Percentiles rank a stretch among this genome's conserved stretches.
phyloP scores from a whole-genome alignment of 164 flowering plant species.

The Chimonanthus salicifolius region DNA sequence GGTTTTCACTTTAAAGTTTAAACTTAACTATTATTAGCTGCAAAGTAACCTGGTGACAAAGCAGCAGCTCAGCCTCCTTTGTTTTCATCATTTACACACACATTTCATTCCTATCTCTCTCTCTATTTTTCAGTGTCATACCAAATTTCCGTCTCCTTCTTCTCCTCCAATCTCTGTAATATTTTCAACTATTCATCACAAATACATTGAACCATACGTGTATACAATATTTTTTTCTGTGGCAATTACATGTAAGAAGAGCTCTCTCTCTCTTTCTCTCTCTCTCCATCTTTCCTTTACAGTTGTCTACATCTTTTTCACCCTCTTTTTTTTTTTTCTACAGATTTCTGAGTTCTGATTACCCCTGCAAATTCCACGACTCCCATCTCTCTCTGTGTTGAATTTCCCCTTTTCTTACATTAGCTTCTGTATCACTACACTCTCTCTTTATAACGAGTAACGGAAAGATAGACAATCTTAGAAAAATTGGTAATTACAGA shows the following conservation, averaged over 20 bases:
- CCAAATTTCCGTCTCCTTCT: constrained; percentile 5
- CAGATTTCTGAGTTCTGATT: constrained; percentile 11
- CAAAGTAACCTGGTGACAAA: constrained; percentile 52
- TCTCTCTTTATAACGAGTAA: constrained; percentile 8
- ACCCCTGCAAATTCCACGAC: constrained; percentile 11
- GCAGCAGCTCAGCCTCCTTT: constrained; percentile 39
- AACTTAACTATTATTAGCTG: constrained; percentile 42
- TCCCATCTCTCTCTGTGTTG: constrained; percentile 9
- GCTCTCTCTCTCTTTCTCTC: constrained; percentile 4
- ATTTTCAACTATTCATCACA: background rate
- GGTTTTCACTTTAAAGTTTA: constrained; percentile 9
- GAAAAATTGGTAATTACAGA: background rate
- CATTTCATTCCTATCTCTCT: background rate
- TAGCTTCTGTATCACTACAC: constrained; percentile 10
- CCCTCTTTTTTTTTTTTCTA: constrained; percentile 15
- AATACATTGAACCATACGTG: too few species aligned
- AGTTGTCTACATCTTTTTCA: constrained; percentile 18
- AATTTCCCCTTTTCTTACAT: constrained; percentile 1
- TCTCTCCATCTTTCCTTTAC: constrained; percentile 39
- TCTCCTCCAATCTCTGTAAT: background rate
- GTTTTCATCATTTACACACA: constrained; percentile 17
- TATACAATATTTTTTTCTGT: constrained; percentile 8
- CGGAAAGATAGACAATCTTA: background rate
- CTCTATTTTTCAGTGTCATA: constrained; percentile 4
- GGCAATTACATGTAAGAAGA: constrained; percentile 31